Base-by-base conservation (phyloP, 805 yeast species). In the Suhomyces tanzawaensis region DNA sequence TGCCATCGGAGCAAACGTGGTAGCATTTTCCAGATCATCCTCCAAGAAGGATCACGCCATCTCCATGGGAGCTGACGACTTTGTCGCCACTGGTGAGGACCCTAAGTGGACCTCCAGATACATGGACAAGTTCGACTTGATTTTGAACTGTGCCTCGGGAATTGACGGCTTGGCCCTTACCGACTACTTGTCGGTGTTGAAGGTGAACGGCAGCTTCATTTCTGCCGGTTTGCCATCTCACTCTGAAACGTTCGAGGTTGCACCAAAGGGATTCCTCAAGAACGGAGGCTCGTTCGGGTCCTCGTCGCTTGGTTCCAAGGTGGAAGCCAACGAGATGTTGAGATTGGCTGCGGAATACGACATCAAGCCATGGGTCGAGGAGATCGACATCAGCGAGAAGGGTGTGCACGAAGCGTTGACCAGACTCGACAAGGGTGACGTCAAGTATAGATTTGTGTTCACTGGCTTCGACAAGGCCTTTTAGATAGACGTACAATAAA, bases 1-100 rank as follows among this genome's bases (percentile, higher is more conserved):
- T 44, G 84, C 84, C 4, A 53, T 80, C 47, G 86, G 85, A 22
- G 81, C 82, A 18, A 80, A 77, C 41, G 82, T 78, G 15, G 66
- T 65, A 37, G 78, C 79, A n/a, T 61, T 80, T 47, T 74, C 82
- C 5, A 72, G 84, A 49, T 55, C 72, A 33, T 56, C 59, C 27
- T 48, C 59, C 18, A 80, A 80, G 64, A 73, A 66, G 47, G 74
- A 58, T 13, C 78, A 74, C 40, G 82, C 82, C 19, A 32, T 55
- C 37, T 65, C 71, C 41, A 57, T 79, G 36, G 85, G 85, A 24
- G 82, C 81, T 12, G 71, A 71, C 49, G 73, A 69, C 34, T 75
- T 67, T 51, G 57, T 79, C 35, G 74, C 81, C 36, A 75, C 84
- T 9, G 58, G 51, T 32, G 69, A 64, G 17, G 55, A 47, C 48